phyloP scores from a whole-genome alignment of 73 alveolate genomes.

The Paramecium sonneborni region DNA sequence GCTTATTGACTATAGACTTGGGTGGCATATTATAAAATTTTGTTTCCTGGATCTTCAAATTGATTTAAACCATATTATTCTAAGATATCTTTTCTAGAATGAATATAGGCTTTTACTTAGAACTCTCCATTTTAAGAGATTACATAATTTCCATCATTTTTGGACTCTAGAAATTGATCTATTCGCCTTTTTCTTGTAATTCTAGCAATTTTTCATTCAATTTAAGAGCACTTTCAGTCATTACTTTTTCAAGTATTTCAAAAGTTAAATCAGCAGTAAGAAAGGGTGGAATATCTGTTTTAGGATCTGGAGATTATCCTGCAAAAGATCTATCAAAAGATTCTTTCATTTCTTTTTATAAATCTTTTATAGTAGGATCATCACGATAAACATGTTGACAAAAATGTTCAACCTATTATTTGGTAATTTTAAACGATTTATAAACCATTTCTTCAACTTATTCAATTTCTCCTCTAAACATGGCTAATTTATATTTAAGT shows the following conservation, averaged over 20 bases:
- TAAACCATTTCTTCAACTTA: slow-evolving; percentile 23
- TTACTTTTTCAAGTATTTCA: slow-evolving; percentile 18
- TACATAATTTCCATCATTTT: slow-evolving; percentile 54
- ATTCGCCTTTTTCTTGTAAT: slow-evolving; percentile 39
- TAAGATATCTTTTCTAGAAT: slow-evolving; percentile 18
- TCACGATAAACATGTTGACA: slow-evolving; percentile 19
- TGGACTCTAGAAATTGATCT: slow-evolving; percentile 11
- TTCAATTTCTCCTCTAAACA: slow-evolving; percentile 59
- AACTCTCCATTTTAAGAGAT: slow-evolving; percentile 41
- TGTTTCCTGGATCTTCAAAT: slow-evolving; percentile 48
- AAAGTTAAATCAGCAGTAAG: slow-evolving; percentile 35
- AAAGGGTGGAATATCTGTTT: slow-evolving; percentile 30
- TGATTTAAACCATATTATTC: not conserved
- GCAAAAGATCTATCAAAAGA: slow-evolving; percentile 32
- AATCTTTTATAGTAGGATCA: not conserved
- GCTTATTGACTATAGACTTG: not conserved
- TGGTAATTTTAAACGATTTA: not conserved
- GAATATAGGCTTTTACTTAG: not conserved
- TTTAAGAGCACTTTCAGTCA: slow-evolving; percentile 48
- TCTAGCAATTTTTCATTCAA: slow-evolving; percentile 51
- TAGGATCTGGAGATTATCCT: slow-evolving; percentile 37
- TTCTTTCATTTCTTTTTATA: slow-evolving; percentile 8
- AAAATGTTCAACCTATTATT: not conserved
- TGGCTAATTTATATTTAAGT: not conserved
- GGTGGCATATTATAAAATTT: slow-evolving; percentile 39